Evolutionary conservation across 1,139 yeast species (phyloP).

Genomic region (Pneumocystis canis): DNA sequence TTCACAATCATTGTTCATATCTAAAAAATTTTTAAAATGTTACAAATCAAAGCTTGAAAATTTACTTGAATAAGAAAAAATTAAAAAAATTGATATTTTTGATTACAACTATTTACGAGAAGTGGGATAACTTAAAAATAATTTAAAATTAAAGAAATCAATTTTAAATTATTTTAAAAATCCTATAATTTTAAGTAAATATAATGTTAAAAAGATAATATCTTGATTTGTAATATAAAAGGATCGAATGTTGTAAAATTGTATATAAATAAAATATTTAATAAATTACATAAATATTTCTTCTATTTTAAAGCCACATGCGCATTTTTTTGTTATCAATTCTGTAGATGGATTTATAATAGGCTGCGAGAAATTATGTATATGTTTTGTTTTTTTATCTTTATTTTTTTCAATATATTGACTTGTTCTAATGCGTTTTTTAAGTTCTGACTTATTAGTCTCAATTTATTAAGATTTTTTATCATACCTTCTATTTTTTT

Average conservation of each 20-base stretch:
- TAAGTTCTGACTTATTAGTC: not conserved
- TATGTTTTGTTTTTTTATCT: not conserved
- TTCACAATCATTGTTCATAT: not conserved
- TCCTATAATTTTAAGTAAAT: not conserved
- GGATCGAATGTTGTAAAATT: not conserved
- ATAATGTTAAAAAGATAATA: not conserved
- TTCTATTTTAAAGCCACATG: not conserved
- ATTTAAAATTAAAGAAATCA: not conserved
- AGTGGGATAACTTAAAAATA: not conserved
- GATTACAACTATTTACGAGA: not conserved
- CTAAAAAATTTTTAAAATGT: not conserved
- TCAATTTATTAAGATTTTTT: not conserved
- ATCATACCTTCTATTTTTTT: conserved; percentile 32
- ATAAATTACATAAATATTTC: not conserved
- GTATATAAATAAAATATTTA: not conserved
- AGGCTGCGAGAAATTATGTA: not conserved
- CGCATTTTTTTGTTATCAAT: not conserved
- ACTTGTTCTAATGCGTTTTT: not conserved
- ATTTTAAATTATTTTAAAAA: not conserved
- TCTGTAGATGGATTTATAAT: not conserved
- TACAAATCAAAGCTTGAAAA: not conserved
- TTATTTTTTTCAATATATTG: not conserved
- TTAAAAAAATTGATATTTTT: not conserved
- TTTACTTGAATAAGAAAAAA: not conserved
- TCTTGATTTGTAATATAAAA: not conserved